Conservation (phyloP, 805 yeast genomes). For the Komagataella mondaviorum region DNA sequence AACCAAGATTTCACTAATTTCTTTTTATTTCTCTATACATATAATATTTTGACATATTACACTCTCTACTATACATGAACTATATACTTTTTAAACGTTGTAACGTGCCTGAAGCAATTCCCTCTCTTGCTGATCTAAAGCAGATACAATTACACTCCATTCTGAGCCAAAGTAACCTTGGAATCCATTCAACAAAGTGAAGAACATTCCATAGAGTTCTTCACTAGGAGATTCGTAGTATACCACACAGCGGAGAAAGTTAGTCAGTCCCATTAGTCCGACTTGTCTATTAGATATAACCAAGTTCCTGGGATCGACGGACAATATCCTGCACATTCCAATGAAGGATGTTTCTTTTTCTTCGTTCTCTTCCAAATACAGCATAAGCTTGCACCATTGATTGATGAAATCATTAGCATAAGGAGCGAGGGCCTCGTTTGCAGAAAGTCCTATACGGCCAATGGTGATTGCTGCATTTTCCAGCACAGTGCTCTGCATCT, state of each 20-base stretch:
- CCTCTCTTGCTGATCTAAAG: constrained; percentile 12
- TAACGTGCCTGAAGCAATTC: constrained; percentile 13
- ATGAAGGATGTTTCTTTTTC: constrained; percentile 81
- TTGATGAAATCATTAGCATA: constrained; percentile 43
- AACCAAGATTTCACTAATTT: constrained; percentile 28
- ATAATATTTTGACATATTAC: background rate
- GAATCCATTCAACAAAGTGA: constrained; percentile 30
- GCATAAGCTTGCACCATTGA: constrained; percentile 62
- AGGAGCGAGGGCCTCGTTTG: constrained; percentile 45
- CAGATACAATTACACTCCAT: constrained; percentile 7
- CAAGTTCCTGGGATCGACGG: constrained; percentile 39
- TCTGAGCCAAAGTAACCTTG: constrained; percentile 31
- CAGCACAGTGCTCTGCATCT: constrained; percentile 47
- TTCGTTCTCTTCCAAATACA: constrained; percentile 58
- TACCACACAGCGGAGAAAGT: constrained; percentile 45
- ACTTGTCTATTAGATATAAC: background rate
- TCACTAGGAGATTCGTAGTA: constrained; percentile 37
- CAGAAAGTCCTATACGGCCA: constrained; percentile 67
- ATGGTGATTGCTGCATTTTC: constrained; percentile 86
- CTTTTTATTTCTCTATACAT: background rate
- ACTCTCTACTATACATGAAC: background rate
- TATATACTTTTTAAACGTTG: constrained; percentile 9
- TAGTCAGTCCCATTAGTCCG: background rate
- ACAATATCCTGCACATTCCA: constrained; percentile 68
- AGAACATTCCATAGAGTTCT: constrained; percentile 27